Conservation (phyloP, 1,139 yeast species). For the Pichia norvegensis region DNA sequence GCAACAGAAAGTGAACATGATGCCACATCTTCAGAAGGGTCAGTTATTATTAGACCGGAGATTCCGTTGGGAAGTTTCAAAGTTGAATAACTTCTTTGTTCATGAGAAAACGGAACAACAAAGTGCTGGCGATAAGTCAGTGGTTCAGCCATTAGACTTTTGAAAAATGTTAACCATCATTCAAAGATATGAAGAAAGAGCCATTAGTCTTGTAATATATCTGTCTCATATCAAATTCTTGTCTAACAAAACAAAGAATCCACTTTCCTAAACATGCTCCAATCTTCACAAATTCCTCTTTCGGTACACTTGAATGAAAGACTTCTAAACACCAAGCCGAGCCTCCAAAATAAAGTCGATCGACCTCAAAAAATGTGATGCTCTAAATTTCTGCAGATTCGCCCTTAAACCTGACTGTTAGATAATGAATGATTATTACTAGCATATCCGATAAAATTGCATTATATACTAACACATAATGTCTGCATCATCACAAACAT, state of each 20-base stretch:
- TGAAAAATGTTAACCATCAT: too few relatives aligned
- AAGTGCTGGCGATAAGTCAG: constrained; percentile 15
- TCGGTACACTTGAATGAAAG: not conserved
- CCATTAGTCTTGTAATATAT: not conserved
- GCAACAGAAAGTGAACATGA: constrained; percentile 48
- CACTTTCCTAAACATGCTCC: not conserved
- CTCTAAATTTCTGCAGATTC: not conserved
- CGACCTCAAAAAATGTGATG: not conserved
- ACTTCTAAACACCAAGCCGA: not conserved
- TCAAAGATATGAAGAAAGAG: too few relatives aligned
- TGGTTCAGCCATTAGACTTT: not conserved
- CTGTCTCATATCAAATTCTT: not conserved
- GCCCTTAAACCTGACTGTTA: not conserved
- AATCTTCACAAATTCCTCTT: not conserved
- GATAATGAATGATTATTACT: not conserved
- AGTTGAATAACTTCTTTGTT: constrained; percentile 33
- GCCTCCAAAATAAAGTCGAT: not conserved
- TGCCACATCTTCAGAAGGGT: constrained; percentile 41
- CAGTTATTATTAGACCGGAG: constrained; percentile 45
- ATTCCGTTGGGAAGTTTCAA: constrained; percentile 50
- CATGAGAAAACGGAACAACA: constrained; percentile 27
- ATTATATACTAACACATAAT: constrained; percentile 1
- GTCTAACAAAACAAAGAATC: too few relatives aligned
- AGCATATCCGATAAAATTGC: too few relatives aligned
- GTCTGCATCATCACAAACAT: constrained; percentile 33